Evolutionary conservation across 345 rosid genomes (phyloP).

Genomic region (Xanthoceras sorbifolium): DNA sequence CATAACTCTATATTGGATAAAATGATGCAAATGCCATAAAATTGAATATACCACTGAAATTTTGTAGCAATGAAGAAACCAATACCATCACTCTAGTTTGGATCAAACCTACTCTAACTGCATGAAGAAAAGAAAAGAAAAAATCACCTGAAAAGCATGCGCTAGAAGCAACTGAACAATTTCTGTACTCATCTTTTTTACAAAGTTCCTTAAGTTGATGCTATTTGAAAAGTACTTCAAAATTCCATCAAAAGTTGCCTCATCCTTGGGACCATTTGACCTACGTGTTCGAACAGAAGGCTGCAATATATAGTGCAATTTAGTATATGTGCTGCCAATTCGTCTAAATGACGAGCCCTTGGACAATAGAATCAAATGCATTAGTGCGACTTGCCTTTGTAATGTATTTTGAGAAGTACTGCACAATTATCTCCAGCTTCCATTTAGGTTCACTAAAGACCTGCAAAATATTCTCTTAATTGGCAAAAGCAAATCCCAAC

Average conservation of each 20-base stretch:
- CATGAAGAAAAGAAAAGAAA: background rate
- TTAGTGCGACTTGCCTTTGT: conserved; percentile 46
- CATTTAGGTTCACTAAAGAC: conserved; percentile 68
- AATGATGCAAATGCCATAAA: too few species aligned
- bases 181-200: conserved; percentile 55
- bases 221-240: conserved; percentile 55
- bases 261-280: conserved; percentile 39
- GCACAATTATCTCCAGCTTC: conserved; percentile 78
- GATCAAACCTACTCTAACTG: background rate
- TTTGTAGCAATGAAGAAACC: background rate
- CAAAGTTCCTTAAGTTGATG: conserved; percentile 43
- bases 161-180: conserved; percentile 73
- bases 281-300: conserved; percentile 72
- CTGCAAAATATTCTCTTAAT: conserved; percentile 37
- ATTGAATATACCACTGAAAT: background rate
- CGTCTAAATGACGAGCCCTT: conserved; percentile 1
- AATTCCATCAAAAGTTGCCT: conserved; percentile 49
- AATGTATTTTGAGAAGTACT: conserved; percentile 62
- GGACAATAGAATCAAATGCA: background rate
- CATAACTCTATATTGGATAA: background rate
- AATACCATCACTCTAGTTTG: background rate
- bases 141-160: conserved; percentile 74
- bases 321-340: background rate
- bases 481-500: background rate
- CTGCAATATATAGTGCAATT: conserved; percentile 36